These are phyloP conservation scores for Cyclostephanos invisitatus DNA, from an alignment of 108 stramenopile species.

Conservation along the genomic window DNA sequence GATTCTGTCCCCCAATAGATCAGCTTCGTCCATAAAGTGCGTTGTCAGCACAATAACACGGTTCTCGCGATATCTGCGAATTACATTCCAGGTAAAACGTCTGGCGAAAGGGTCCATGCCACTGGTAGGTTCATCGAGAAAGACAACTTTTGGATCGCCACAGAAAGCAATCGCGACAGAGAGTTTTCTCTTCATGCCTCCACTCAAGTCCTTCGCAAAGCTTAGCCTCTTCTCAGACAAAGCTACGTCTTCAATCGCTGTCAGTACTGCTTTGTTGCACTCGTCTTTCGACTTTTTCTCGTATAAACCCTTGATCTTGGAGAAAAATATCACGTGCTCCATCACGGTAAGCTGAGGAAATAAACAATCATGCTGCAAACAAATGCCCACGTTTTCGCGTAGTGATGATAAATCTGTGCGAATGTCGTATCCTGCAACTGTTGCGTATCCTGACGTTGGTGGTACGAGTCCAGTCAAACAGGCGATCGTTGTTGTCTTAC, in stretches of 20 bases:
- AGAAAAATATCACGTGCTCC: conserved; percentile 90
- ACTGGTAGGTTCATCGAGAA: conserved; percentile 73
- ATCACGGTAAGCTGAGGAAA: conserved; percentile 85
- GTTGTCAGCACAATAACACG: conserved; percentile 94
- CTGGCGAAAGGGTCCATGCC: conserved; percentile 93
- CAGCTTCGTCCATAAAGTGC: conserved; percentile 98
- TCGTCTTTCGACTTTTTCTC: conserved; percentile 52
- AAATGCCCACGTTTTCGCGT: conserved; percentile 86
- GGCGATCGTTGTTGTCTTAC: conserved; percentile 80
- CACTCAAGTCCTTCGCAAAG: conserved; percentile 75
- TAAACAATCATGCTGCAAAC: conserved; percentile 93
- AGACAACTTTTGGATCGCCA: conserved; percentile 72
- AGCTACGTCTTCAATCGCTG: conserved; percentile 78
- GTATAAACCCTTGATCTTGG: conserved; percentile 77
- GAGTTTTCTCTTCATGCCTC: conserved; percentile 90
- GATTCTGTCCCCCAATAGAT: conserved; percentile 90
- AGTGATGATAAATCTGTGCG: conserved; percentile 62
- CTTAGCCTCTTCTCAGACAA: conserved; percentile 73
- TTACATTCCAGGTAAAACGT: conserved; percentile 85
- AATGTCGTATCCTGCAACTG: conserved; percentile 81
- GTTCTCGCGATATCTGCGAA: conserved; percentile 74
- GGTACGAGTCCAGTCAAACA: conserved; percentile 94
- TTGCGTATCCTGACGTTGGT: conserved; percentile 84
- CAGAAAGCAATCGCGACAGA: conserved; percentile 90
- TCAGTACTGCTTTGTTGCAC: conserved; percentile 57